These are phyloP conservation scores for Trametes pubescens DNA, from an alignment of 1,284 basidiomycete species.

Conservation along the genomic window DNA sequence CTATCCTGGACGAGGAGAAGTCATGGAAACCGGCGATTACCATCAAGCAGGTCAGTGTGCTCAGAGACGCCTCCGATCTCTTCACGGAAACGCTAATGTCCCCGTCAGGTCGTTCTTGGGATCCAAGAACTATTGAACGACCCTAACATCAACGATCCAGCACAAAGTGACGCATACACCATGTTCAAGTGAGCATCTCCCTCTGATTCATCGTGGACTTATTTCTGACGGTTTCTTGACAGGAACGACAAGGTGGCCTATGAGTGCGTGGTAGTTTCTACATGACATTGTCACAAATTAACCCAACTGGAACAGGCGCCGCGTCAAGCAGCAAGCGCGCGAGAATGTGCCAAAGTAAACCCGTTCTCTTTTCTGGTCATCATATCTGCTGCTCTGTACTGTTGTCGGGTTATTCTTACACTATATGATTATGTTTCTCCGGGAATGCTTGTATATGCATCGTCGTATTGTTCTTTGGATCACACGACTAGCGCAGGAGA, in stretches of 20 bases:
- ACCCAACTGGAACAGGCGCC: conserved; percentile 56
- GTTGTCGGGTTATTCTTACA: conserved; percentile 33
- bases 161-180: conserved; percentile 96
- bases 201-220: neutral
- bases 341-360: conserved; percentile 84
- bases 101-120: conserved; percentile 88
- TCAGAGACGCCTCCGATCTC: neutral
- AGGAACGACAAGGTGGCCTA: conserved; percentile 93
- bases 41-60: conserved; percentile 87
- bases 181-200: conserved; percentile 87
- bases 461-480: neutral
- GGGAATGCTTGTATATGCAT: conserved; percentile 2
- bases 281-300: conserved; percentile 12
- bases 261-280: conserved; percentile 65
- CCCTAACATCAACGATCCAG: conserved; percentile 94
- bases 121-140: conserved; percentile 95
- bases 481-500: neutral
- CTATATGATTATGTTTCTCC: conserved; percentile 24
- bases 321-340: conserved; percentile 83
- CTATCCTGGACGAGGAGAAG: conserved; percentile 99
- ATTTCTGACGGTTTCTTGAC: conserved; percentile 3
- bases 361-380: conserved; percentile 8
- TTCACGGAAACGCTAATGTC: conserved; percentile 11
- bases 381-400: conserved; percentile 31
- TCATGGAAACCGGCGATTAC: conserved; percentile 99